These are phyloP conservation scores for Phoma sp. DNA, from an alignment of 2,329 filamentous ascomycete species.

Conservation along the genomic window DNA sequence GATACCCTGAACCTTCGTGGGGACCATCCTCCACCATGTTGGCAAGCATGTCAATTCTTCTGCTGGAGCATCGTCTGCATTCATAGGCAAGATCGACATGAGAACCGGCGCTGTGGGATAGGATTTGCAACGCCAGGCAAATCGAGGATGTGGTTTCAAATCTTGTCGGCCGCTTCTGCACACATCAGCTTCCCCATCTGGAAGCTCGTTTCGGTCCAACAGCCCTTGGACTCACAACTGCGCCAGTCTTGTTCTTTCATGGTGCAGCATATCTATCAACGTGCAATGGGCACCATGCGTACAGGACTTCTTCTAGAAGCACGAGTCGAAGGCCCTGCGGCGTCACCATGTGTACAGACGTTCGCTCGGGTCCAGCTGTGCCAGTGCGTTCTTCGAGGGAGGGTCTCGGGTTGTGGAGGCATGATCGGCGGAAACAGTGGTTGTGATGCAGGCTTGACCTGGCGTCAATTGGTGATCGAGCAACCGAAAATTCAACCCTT, in stretches of 20 bases:
- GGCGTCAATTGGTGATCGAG: constrained; percentile 8
- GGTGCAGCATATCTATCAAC: not conserved
- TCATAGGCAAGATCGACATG: constrained; percentile 8
- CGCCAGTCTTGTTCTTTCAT: not conserved
- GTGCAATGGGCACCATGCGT: constrained; percentile 12
- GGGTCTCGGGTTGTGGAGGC: constrained; percentile 12
- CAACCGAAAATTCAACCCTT: constrained; percentile 11
- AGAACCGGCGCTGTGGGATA: constrained; percentile 3
- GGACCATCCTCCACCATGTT: not conserved
- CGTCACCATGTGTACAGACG: constrained; percentile 8
- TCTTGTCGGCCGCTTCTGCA: constrained; percentile 1
- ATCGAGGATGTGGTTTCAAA: constrained; percentile 6
- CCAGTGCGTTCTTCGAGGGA: constrained; percentile 1
- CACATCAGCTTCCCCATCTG: constrained; percentile 9
- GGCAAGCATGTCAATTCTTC: constrained; percentile 3
- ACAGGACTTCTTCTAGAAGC: constrained; percentile 21
- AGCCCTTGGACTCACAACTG: not conserved
- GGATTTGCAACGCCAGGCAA: not conserved
- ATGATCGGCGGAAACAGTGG: constrained; percentile 12
- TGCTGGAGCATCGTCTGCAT: constrained; percentile 2
- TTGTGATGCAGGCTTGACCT: constrained; percentile 8
- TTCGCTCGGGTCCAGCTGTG: constrained; percentile 4
- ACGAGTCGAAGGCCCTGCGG: constrained; percentile 14
- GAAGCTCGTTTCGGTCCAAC: not conserved
- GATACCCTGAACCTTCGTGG: not conserved